Percentiles rank a stretch among this genome's conserved stretches.
phyloP scores from a whole-genome alignment of 192 early-diverging fungal genomes.

The Entophlyctis luteolus region DNA sequence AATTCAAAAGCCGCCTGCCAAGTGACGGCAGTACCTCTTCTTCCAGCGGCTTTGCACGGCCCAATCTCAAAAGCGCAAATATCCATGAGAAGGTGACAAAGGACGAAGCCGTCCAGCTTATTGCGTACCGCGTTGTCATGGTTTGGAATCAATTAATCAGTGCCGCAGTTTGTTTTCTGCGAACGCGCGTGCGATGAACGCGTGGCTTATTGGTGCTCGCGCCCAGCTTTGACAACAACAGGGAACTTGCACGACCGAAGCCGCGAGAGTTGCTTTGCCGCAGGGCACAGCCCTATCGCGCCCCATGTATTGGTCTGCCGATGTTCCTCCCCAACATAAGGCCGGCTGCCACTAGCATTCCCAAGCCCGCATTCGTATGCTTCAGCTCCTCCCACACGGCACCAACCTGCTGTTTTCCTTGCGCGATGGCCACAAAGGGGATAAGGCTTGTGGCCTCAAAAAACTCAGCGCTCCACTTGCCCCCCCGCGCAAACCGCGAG shows the following conservation, averaged over 20 bases:
- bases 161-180: no score
- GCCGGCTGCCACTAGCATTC: slow-evolving; percentile 23
- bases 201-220: no score
- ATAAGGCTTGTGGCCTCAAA: slow-evolving; percentile 27
- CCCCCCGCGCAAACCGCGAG: slow-evolving; percentile 19
- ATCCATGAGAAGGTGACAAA: slow-evolving; percentile 11
- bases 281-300: no score
- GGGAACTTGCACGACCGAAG: no score
- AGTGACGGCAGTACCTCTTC: not conserved
- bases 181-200: no score
- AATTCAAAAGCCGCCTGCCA: not conserved
- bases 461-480: not conserved
- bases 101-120: not conserved
- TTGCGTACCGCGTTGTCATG: no score
- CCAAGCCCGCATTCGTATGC: slow-evolving; percentile 26
- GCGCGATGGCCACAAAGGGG: slow-evolving; percentile 25
- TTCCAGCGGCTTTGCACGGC: slow-evolving; percentile 7
- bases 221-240: no score
- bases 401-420: slow-evolving; percentile 26
- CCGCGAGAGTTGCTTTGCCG: no score
- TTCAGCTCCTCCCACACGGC: slow-evolving; percentile 25
- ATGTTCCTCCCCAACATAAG: not conserved
- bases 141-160: no score
- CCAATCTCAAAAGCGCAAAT: not conserved
- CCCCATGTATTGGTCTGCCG: no score